Conservation (phyloP, 225 moss, liverwort and hornwort genomes). For the Bryoerythrophyllum caledonicum region DNA sequence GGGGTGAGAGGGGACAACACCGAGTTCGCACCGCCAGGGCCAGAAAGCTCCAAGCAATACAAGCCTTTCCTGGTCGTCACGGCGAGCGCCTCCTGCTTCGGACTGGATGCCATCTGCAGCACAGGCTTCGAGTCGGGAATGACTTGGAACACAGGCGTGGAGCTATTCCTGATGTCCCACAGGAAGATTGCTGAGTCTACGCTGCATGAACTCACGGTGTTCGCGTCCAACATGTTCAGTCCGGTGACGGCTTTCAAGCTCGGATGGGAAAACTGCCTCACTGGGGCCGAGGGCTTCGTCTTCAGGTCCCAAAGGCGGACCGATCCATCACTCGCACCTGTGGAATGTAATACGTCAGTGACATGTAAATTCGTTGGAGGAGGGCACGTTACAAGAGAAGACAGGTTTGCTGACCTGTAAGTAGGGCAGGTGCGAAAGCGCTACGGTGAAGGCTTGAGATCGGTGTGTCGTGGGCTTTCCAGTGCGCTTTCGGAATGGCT, state of each 20-base stretch:
- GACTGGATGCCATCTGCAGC: conserved; percentile 47
- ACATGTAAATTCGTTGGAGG: neutral
- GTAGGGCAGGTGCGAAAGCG: conserved; percentile 53
- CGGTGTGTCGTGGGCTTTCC: conserved; percentile 66
- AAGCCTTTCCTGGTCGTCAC: conserved; percentile 55
- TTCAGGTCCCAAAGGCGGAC: conserved; percentile 71
- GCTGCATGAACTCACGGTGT: conserved; percentile 56
- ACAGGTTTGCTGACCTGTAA: conserved; percentile 41
- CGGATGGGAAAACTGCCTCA: conserved; percentile 49
- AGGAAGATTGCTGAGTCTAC: conserved; percentile 55
- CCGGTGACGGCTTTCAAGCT: conserved; percentile 57
- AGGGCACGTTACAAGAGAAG: neutral
- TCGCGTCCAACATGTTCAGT: conserved; percentile 52
- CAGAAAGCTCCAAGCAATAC: conserved; percentile 62
- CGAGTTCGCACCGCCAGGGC: conserved; percentile 47
- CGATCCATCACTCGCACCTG: conserved; percentile 65
- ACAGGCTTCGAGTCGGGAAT: conserved; percentile 57
- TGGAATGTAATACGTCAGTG: conserved; percentile 13
- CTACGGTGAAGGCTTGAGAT: conserved; percentile 69
- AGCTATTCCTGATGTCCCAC: conserved; percentile 56
- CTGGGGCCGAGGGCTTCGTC: conserved; percentile 58
- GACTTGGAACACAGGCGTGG: conserved; percentile 47
- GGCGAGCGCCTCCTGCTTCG: conserved; percentile 45
- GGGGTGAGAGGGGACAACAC: conserved; percentile 58
- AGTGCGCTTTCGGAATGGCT: conserved; percentile 54